A percentile compares a stretch with the other conserved stretches of the same genome.
Evolutionary conservation across 306 rosid species (phyloP).

Genomic region (Vicia faba): DNA sequence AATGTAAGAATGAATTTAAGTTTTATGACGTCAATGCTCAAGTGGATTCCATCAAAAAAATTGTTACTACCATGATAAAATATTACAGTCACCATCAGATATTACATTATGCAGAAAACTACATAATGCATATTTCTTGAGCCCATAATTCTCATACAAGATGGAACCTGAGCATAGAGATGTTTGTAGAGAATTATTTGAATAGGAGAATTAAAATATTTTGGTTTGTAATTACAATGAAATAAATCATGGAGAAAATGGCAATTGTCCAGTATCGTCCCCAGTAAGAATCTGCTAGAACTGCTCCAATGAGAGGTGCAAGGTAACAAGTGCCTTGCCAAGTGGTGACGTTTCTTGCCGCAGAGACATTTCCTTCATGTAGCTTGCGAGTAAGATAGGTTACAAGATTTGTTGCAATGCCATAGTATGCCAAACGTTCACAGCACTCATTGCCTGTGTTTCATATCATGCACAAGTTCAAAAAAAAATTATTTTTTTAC

Average conservation of each 20-base stretch:
- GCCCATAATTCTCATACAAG: neutral
- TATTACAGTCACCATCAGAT: slow-evolving; percentile 17
- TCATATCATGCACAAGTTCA: slow-evolving; percentile 21
- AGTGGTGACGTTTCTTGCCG: slow-evolving; percentile 93
- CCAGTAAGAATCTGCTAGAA: slow-evolving; percentile 95
- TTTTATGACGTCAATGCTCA: slow-evolving; percentile 1
- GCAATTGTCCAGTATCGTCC: slow-evolving; percentile 99
- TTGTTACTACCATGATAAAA: slow-evolving; percentile 27
- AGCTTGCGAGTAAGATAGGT: slow-evolving; percentile 85
- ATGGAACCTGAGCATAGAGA: too few relatives aligned
- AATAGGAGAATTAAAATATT: slow-evolving; percentile 6
- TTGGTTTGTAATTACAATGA: slow-evolving; percentile 58
- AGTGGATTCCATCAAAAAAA: slow-evolving; percentile 17
- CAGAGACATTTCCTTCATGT: slow-evolving; percentile 85
- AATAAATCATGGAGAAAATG: slow-evolving; percentile 71
- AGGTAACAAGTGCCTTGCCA: slow-evolving; percentile 99
- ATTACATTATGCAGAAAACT: slow-evolving; percentile 7
- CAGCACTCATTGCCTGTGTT: slow-evolving; percentile 86
- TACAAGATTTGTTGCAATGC: slow-evolving; percentile 90
- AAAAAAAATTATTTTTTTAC: slow-evolving; percentile 1
- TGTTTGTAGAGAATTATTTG: slow-evolving; percentile 19
- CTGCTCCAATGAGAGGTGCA: slow-evolving; percentile 93
- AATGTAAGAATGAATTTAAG: slow-evolving; percentile 19
- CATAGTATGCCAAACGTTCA: slow-evolving; percentile 93
- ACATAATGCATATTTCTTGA: slow-evolving; percentile 28